Conservation (phyloP, 495 filamentous ascomycete species). For the Pseudevernia furfuracea region DNA sequence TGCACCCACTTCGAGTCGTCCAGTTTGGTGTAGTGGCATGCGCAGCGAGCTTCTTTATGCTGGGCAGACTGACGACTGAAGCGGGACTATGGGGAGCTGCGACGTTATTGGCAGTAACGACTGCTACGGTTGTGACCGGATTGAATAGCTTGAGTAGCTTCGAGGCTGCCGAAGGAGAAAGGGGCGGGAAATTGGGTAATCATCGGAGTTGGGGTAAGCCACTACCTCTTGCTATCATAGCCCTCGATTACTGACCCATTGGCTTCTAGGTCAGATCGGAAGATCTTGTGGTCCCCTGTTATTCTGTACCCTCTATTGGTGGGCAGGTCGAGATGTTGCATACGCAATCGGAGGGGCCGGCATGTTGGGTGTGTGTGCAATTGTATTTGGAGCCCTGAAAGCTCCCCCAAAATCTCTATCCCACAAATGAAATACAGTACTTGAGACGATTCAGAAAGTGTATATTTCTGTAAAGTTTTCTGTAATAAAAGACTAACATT, state of each 20-base stretch:
- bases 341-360: slow-evolving; percentile 73
- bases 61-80: slow-evolving; percentile 60
- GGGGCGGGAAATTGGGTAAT: slow-evolving; percentile 77
- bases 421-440: neutral
- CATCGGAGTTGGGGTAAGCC: slow-evolving; percentile 66
- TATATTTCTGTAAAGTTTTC: too few relatives aligned
- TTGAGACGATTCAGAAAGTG: neutral
- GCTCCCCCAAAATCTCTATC: slow-evolving; percentile 28
- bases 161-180: slow-evolving; percentile 69
- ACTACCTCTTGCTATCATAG: neutral
- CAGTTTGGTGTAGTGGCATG: slow-evolving; percentile 72
- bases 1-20: slow-evolving; percentile 70
- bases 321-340: slow-evolving; percentile 82
- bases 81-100: slow-evolving; percentile 70
- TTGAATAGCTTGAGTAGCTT: slow-evolving; percentile 87
- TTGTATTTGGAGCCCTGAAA: slow-evolving; percentile 64
- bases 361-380: slow-evolving; percentile 61
- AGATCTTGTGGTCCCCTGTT: slow-evolving; percentile 76
- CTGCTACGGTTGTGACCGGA: slow-evolving; percentile 87
- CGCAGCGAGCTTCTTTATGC: slow-evolving; percentile 68
- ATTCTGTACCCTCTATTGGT: slow-evolving; percentile 98
- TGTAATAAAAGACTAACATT: neutral
- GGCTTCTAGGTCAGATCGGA: slow-evolving; percentile 63
- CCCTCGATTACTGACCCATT: neutral
- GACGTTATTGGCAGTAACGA: slow-evolving; percentile 75